Conservation (phyloP, 495 filamentous ascomycete species). For the Penicillium longicatenatum region DNA sequence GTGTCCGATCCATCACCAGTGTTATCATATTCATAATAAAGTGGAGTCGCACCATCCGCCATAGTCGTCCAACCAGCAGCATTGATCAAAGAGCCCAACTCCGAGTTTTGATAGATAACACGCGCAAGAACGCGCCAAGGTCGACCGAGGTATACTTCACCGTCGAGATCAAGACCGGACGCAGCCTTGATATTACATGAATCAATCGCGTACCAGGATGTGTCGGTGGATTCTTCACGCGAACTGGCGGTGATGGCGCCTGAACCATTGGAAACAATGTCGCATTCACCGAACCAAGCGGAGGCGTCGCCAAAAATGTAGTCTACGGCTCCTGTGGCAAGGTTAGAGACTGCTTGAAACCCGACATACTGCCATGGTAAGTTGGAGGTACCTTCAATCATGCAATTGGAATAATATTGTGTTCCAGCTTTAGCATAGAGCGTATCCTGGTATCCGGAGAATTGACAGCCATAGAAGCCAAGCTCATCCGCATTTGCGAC, state of each 20-base stretch:
- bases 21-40: constrained; percentile 63
- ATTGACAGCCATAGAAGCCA: constrained; percentile 61
- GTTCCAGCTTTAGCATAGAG: constrained; percentile 57
- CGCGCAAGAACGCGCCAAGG: constrained; percentile 66
- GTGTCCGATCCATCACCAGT: constrained; percentile 58
- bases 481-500: constrained; percentile 50
- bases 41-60: constrained; percentile 48
- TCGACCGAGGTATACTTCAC: constrained; percentile 64
- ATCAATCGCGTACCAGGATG: constrained; percentile 67
- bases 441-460: constrained; percentile 67
- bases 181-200: constrained; percentile 52
- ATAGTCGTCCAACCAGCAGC: constrained; percentile 58
- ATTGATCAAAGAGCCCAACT: constrained; percentile 59
- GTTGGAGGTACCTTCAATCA: constrained; percentile 49
- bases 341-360: not conserved
- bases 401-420: constrained; percentile 58
- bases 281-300: constrained; percentile 64
- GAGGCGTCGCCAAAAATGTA: constrained; percentile 70
- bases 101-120: constrained; percentile 65
- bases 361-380: too few relatives aligned
- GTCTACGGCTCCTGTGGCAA: constrained; percentile 42
- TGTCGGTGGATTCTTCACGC: constrained; percentile 49
- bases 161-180: constrained; percentile 47
- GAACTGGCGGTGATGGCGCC: constrained; percentile 61
- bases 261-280: constrained; percentile 56